These are phyloP conservation scores for Ustilago loliicola DNA, from an alignment of 1,284 basidiomycete genomes.

Conservation along the genomic window DNA sequence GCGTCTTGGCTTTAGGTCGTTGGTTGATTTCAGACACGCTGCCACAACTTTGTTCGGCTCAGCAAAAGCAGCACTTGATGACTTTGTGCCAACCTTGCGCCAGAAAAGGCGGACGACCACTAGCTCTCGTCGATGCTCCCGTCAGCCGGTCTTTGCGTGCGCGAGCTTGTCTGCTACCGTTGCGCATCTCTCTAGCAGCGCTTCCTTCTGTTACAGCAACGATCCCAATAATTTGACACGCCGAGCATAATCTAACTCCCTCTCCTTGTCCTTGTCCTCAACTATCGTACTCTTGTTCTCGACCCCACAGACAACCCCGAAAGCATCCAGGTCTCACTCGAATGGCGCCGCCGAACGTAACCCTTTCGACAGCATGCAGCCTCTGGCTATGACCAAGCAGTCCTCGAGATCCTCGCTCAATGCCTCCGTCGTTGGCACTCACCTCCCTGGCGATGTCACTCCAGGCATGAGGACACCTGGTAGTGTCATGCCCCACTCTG, in stretches of 20 bases:
- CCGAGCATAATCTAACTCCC: constrained; percentile 9
- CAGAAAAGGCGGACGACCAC: too few species aligned
- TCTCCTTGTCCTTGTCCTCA: neutral
- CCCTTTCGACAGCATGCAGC: constrained; percentile 61
- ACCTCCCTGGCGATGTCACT: constrained; percentile 43
- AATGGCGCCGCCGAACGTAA: constrained; percentile 60
- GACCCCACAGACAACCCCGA: constrained; percentile 54
- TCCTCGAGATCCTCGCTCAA: constrained; percentile 47
- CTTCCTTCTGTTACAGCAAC: neutral
- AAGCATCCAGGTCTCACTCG: constrained; percentile 54
- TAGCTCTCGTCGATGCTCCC: too few species aligned
- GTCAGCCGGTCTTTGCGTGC: too few species aligned
- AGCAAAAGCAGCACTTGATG: neutral
- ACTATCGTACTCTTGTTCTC: neutral
- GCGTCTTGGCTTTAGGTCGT: neutral
- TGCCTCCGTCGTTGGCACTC: constrained; percentile 36
- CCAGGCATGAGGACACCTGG: constrained; percentile 65
- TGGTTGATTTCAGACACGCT: neutral
- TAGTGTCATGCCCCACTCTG: constrained; percentile 58
- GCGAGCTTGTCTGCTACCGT: too few species aligned
- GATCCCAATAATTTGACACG: neutral
- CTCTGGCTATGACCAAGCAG: constrained; percentile 43
- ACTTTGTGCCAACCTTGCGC: too few species aligned
- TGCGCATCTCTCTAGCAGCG: neutral
- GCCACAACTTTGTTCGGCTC: neutral